Evolutionary conservation across 1,284 basidiomycete species (phyloP), one percentile per base, ranked within the genome.

Genomic region (Rhodotorula sp.): DNA sequence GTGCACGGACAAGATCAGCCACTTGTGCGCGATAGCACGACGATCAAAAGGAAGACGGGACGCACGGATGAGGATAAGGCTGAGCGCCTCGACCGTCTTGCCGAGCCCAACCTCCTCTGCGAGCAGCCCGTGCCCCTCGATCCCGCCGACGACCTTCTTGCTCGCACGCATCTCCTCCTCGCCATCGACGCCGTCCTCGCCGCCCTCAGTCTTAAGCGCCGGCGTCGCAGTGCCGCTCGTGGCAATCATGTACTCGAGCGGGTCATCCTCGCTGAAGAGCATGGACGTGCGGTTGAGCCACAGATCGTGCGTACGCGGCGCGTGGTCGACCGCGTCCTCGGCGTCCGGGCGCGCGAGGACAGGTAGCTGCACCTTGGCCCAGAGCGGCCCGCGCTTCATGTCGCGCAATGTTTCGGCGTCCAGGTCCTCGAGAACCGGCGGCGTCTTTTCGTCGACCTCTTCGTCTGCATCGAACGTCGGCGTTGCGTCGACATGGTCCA

Each of bases 31-130:
- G 57, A 21, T 7, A 23, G 19, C 14, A 12, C 44, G 41, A 23
- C 7, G 54, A 41, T n/a, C 16, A 58, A 27, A 58, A 27, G 9
- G 25, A 34, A 41, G 3, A n/a, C 42, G n/a, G n/a, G 7, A 61
- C 70, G n/a, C 19, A 71, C 70, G 67, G 9, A 68, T 66, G 17
- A 82, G 72, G 14, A 83, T 79, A 25, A 83, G 67, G 8, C 79
- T 75, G 5, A 83, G 66, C 2, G 81, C 74, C 65, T 82, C 81
- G 52, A 82, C 79, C 7, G 82, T 82, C 62, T 83, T 83, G 12
- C 82, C 82, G 3, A 82, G 78, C 8, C 82, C 82, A 77, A 82
- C 82, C 70, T 82, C 81, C 49, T 82, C 82, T 5, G 80, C 67
- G 0, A 78, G 66, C 44, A 78, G 23, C 0, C 75, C 75, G 16